Conservation (phyloP, 805 yeast genomes). For the Candida chilensis region DNA sequence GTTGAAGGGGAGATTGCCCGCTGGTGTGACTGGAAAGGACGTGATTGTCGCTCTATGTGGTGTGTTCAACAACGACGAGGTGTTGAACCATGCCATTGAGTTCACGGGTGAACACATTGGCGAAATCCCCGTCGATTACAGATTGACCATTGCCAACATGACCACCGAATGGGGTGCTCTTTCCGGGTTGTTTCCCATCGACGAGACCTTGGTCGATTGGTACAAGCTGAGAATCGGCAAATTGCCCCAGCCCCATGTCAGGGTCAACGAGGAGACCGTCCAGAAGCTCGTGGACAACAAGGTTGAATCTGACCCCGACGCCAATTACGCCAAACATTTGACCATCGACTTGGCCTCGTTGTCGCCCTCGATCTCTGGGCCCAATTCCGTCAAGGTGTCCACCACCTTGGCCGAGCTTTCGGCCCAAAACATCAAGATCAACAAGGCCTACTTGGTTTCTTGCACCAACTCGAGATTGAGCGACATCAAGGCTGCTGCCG, state of each 20-base stretch:
- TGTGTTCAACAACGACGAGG: slow-evolving; percentile 84
- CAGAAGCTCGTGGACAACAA: slow-evolving; percentile 36
- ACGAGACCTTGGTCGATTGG: slow-evolving; percentile 66
- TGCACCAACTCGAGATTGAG: slow-evolving; percentile 93
- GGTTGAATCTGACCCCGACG: slow-evolving; percentile 59
- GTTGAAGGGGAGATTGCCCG: slow-evolving; percentile 69
- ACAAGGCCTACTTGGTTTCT: slow-evolving; percentile 95
- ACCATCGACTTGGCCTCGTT: slow-evolving; percentile 71
- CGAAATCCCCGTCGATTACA: slow-evolving; percentile 65
- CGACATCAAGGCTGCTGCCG: slow-evolving; percentile 93
- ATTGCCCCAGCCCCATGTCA: slow-evolving; percentile 71
- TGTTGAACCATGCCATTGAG: slow-evolving; percentile 87
- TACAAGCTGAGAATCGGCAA: slow-evolving; percentile 54
- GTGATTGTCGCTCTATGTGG: slow-evolving; percentile 96
- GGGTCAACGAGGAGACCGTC: slow-evolving; percentile 61
- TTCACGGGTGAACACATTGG: slow-evolving; percentile 78
- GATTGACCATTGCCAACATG: slow-evolving; percentile 93
- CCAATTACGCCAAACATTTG: slow-evolving; percentile 82
- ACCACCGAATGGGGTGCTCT: slow-evolving; percentile 99
- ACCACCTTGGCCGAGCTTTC: slow-evolving; percentile 71
- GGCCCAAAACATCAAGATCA: slow-evolving; percentile 60
- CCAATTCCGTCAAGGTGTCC: slow-evolving; percentile 92
- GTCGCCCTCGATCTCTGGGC: slow-evolving; percentile 90
- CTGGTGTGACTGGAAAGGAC: slow-evolving; percentile 92
- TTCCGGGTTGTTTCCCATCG: slow-evolving; percentile 97